Conservation (phyloP, 2,329 filamentous ascomycete species). For the Coniochaeta pulveracea region DNA sequence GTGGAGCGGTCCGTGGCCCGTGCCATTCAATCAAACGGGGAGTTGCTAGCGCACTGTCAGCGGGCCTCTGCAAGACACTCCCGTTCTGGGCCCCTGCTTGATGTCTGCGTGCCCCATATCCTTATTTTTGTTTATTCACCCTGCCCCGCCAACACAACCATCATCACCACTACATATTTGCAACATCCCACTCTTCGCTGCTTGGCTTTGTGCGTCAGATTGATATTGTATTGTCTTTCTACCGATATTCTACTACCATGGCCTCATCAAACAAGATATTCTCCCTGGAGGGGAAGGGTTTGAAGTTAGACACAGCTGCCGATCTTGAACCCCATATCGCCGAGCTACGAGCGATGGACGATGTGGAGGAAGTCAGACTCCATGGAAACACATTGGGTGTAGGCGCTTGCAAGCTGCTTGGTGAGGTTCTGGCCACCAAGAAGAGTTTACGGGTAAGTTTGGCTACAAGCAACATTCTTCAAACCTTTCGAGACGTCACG, state of each 20-base stretch:
- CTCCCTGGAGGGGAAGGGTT: slow-evolving; percentile 79
- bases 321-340: slow-evolving; percentile 80
- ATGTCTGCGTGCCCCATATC: too few species aligned
- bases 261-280: slow-evolving; percentile 55
- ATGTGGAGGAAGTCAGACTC: slow-evolving; percentile 77
- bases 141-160: slow-evolving; percentile 10
- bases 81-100: too few species aligned
- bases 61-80: too few species aligned
- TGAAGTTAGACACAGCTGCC: slow-evolving; percentile 82
- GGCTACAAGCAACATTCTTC: too few species aligned
- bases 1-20: too few species aligned
- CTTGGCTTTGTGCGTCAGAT: slow-evolving; percentile 4
- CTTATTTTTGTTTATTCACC: too few species aligned
- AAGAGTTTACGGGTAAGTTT: slow-evolving; percentile 59
- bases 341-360: slow-evolving; percentile 55
- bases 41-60: too few species aligned
- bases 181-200: background rate
- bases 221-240: slow-evolving; percentile 1
- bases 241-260: slow-evolving; percentile 31
- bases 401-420: slow-evolving; percentile 75
- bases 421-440: slow-evolving; percentile 74
- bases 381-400: slow-evolving; percentile 89
- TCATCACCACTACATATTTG: too few species aligned
- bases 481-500: too few species aligned
- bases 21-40: too few species aligned